A percentile compares a stretch with the other conserved stretches of the same genome.
Evolutionary conservation across 2,329 filamentous ascomycete species (phyloP).

Genomic region (Aureobasidium musti): DNA sequence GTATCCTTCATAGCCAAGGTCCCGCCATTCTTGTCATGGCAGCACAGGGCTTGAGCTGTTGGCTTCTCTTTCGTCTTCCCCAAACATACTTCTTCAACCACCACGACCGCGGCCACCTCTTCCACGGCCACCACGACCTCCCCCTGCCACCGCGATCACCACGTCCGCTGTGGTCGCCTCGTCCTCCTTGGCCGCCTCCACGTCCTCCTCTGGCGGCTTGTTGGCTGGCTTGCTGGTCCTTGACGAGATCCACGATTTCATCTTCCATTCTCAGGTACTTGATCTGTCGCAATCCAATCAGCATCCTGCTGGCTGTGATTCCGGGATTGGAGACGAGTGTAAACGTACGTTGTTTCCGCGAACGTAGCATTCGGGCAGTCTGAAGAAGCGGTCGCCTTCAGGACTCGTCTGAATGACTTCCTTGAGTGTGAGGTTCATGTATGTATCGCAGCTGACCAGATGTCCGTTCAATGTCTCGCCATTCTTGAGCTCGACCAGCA

Average conservation of each 20-base stretch:
- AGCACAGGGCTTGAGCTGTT: neutral
- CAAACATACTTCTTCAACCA: neutral
- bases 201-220: conserved; percentile 61
- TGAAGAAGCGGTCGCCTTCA: conserved; percentile 91
- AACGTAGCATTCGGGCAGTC: conserved; percentile 91
- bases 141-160: conserved; percentile 61
- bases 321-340: neutral
- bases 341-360: conserved; percentile 87
- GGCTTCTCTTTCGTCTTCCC: conserved; percentile 8
- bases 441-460: conserved; percentile 94
- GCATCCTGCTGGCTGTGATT: neutral
- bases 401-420: conserved; percentile 96
- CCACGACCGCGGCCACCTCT: conserved; percentile 54
- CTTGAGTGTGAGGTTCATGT: conserved; percentile 98
- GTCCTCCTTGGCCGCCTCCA: conserved; percentile 57
- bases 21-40: neutral
- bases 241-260: conserved; percentile 92
- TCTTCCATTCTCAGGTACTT: conserved; percentile 97
- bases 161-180: conserved; percentile 51
- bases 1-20: neutral
- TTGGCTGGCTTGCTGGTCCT: conserved; percentile 83
- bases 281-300: conserved; percentile 62
- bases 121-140: conserved; percentile 58
- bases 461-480: conserved; percentile 97
- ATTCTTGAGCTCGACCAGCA: conserved; percentile 96